Base-by-base conservation (phyloP, 1,139 yeast species). In the Candida frijolesensis region DNA sequence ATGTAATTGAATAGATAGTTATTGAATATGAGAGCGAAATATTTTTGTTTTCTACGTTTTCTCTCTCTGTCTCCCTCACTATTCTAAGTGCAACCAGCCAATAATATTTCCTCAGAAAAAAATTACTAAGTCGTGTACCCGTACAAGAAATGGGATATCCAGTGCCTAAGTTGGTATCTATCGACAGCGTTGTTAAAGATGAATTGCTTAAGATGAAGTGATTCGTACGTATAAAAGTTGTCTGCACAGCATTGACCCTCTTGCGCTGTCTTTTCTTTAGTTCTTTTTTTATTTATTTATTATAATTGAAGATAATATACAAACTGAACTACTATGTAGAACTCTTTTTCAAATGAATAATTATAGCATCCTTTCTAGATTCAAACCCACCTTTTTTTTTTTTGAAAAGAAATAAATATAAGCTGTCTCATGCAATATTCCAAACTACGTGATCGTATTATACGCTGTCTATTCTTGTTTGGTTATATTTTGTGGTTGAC, bases 401-500 rank as follows among this genome's bases (percentile, higher is more conserved):
- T 33, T n/a, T 11, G 11, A 14, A 33, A n/a, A 33, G 18, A 19
- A 37, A 37, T 37, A 37, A 37, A 38, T 38, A 38, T 38, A 14
- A 38, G 42, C 22, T 19, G 9, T n/a, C 42, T 22, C 22, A 37
- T 37, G 41, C 39, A 18, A 37, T 37, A 37, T 15, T 7, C n/a
- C 27, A 37, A 18, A 12, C 25, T 11, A 12, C 11, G 12, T 6
- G 14, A 37, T 4, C 22, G 18, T 19, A 15, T 22, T 3, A 9
- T 34, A 10, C 18, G 11, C 38, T 38, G 12, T 22, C 11, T 30
- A 16, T 12, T 27, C 41, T 14, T 38, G 42, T 48, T 45, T 51
- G 49, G 53, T 43, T 51, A 57, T 30, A 46, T 46, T 42, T 60
- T 74, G 79, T 22, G 79, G 63, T 60, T 74, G 78, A 47, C 71